These are phyloP conservation scores for Paramecium caudatum DNA, from an alignment of 73 alveolate species.

Conservation along the genomic window DNA sequence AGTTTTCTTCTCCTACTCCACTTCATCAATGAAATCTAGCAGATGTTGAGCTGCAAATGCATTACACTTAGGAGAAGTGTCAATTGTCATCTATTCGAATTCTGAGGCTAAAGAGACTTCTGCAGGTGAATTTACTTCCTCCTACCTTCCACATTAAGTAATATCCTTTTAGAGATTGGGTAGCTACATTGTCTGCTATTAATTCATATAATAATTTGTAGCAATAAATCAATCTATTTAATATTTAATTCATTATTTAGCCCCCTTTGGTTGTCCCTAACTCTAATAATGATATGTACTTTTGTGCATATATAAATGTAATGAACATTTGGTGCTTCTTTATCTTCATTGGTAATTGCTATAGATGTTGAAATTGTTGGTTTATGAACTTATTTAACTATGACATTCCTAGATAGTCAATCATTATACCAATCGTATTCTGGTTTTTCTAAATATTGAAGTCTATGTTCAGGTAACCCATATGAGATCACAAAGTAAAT, in stretches of 20 bases:
- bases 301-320: conserved; percentile 92
- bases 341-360: conserved; percentile 94
- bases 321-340: conserved; percentile 95
- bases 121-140: conserved; percentile 2
- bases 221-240: no score
- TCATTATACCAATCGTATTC: conserved; percentile 82
- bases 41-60: background rate
- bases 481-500: conserved; percentile 94
- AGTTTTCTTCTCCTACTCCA: background rate
- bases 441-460: conserved; percentile 89
- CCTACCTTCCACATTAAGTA: conserved; percentile 21
- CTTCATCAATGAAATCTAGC: conserved; percentile 32
- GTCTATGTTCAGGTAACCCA: conserved; percentile 95
- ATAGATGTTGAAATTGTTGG: conserved; percentile 92
- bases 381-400: conserved; percentile 94
- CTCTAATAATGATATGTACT: background rate
- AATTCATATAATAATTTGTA: conserved; percentile 33
- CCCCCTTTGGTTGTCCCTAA: conserved; percentile 59
- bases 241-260: background rate
- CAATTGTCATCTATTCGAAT: conserved; percentile 46
- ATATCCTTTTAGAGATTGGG: background rate
- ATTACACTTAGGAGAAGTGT: conserved; percentile 50
- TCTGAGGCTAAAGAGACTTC: conserved; percentile 24
- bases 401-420: conserved; percentile 72
- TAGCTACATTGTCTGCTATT: background rate